Percentiles rank a stretch among this genome's conserved stretches.
phyloP scores from a whole-genome alignment of 176 grass and related monocot species.

The Ensete ventricosum region DNA sequence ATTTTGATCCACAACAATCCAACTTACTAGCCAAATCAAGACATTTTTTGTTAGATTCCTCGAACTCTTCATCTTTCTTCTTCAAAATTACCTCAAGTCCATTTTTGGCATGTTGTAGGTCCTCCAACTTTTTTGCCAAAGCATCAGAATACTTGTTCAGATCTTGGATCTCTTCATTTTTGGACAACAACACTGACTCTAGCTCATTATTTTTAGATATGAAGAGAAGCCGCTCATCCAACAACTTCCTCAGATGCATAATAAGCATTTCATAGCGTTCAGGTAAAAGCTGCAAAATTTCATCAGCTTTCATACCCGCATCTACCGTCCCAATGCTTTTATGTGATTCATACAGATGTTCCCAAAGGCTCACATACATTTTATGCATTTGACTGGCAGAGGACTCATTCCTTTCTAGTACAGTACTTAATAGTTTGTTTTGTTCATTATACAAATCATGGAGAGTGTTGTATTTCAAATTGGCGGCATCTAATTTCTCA shows the following conservation, averaged over 20 bases:
- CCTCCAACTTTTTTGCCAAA: slow-evolving; percentile 53
- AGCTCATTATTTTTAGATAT: slow-evolving; percentile 45
- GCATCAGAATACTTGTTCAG: slow-evolving; percentile 51
- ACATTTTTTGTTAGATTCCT: slow-evolving; percentile 56
- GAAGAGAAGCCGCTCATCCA: slow-evolving; percentile 35
- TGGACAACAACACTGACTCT: slow-evolving; percentile 44
- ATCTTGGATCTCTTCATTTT: slow-evolving; percentile 74
- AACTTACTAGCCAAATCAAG: slow-evolving; percentile 51
- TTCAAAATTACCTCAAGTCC: slow-evolving; percentile 47
- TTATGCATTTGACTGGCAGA: slow-evolving; percentile 35
- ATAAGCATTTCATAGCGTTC: slow-evolving; percentile 40
- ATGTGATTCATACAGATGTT: slow-evolving; percentile 35
- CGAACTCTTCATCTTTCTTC: slow-evolving; percentile 35
- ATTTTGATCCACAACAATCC: slow-evolving; percentile 21
- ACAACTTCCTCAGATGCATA: slow-evolving; percentile 49
- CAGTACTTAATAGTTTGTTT: slow-evolving; percentile 26
- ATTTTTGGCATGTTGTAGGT: slow-evolving; percentile 43
- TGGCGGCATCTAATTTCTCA: slow-evolving; percentile 41
- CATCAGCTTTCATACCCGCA: slow-evolving; percentile 28
- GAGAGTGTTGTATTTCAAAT: slow-evolving; percentile 40
- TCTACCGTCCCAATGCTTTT: slow-evolving; percentile 28
- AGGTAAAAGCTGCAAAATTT: slow-evolving; percentile 35
- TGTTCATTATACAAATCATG: slow-evolving; percentile 36
- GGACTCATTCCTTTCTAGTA: slow-evolving; percentile 46
- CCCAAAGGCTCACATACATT: slow-evolving; percentile 42